phyloP scores from a whole-genome alignment of 2,329 filamentous ascomycete genomes.

The Aspergillus sp. region DNA sequence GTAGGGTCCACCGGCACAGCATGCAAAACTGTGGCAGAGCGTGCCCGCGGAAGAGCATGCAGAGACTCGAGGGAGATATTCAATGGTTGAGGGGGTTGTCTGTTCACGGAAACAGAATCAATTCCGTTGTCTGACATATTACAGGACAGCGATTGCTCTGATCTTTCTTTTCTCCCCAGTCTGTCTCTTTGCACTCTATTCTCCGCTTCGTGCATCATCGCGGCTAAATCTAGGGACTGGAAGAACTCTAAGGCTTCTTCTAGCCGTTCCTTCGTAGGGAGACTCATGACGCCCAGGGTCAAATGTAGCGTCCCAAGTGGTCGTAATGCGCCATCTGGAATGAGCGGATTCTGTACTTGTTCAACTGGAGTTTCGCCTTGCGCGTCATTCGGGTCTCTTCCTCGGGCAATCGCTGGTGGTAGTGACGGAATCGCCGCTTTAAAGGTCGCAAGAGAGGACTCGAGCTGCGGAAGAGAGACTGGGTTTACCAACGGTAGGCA shows the following conservation, averaged over 20 bases:
- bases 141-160: background rate
- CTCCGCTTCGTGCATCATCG: constrained; percentile 29
- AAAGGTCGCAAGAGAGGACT: constrained; percentile 55
- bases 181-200: constrained; percentile 10
- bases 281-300: constrained; percentile 77
- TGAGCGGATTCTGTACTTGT: constrained; percentile 26
- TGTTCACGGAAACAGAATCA: background rate
- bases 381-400: constrained; percentile 3
- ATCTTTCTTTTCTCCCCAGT: background rate
- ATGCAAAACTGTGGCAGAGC: constrained; percentile 34
- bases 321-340: constrained; percentile 61
- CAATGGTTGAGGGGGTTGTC: constrained; percentile 21
- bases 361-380: constrained; percentile 21
- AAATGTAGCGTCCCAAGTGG: constrained; percentile 75
- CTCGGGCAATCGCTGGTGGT: constrained; percentile 1
- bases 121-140: no score
- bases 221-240: constrained; percentile 36
- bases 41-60: constrained; percentile 29
- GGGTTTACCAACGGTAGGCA: constrained; percentile 54
- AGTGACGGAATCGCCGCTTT: constrained; percentile 44
- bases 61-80: constrained; percentile 37
- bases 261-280: constrained; percentile 46
- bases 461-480: constrained; percentile 55
- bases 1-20: constrained; percentile 33
- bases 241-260: constrained; percentile 41